Evolutionary conservation across 2,329 filamentous ascomycete species (phyloP), one percentile per base, ranked within the genome.

Genomic region (Paracamarosporium sp.): DNA sequence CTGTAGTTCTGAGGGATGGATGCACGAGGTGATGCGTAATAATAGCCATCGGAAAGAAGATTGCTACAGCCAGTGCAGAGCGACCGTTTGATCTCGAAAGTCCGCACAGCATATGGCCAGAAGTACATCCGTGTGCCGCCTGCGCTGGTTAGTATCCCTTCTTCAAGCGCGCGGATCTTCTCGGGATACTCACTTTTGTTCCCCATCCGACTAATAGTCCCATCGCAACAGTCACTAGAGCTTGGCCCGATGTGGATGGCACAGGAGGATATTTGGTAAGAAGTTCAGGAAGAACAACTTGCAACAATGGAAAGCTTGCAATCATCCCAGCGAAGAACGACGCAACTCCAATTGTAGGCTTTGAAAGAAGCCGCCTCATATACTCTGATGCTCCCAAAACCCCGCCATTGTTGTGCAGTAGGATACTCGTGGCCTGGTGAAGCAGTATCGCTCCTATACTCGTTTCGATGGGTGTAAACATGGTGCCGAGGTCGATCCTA

Each of bases 41-140:
- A 1, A 76, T 53, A 4, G 74, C 74, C 2, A 63, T 46, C 2
- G 70, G 69, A 41, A 76, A 76, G 62, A 77, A 77, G 0, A 65
- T 72, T 5, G 67, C 65, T n/a, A 74, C 70, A 11, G 83, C 81
- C 53, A 80, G 75, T 5, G 81, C 59, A 13, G 82, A 85, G 46
- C 82, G 79, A n/a, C 76, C 73, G 13, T 80, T 83, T 25, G 83
- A 73, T 38, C 82, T 78, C 5, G 81, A 78, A 4, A 85, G 64
- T 1, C 83, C 83, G 59, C 82, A 84, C 30, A 85, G 79, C 80
- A 85, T 84, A 63, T 85, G 83, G 50, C 83, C 83, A 1, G 82
- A 84, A 9, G 83, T 85, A 63, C 83, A 85, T 17, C 83, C 83
- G 53, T 78, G 77, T 5, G 70, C 66, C 41, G 56, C 53, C 72